Conservation (phyloP, 2,329 filamentous ascomycete species). For the Xylariaceae sp. region DNA sequence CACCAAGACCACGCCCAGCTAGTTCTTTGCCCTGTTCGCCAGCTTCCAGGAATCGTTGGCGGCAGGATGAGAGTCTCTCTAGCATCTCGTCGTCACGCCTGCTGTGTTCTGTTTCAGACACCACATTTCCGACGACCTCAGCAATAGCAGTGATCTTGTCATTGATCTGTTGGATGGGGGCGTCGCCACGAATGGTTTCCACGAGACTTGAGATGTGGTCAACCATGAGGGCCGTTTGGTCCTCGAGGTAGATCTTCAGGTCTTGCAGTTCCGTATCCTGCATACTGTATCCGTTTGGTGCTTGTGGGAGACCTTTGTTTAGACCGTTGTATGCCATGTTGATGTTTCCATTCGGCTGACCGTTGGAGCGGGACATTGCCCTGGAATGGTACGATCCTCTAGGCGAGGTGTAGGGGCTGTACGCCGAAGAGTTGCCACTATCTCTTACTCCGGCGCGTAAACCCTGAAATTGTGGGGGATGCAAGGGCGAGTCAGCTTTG, state of each 20-base stretch:
- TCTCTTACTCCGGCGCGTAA: conserved; percentile 50
- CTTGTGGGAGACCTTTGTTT: conserved; percentile 35
- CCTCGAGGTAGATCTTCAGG: conserved; percentile 72
- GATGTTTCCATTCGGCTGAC: conserved; percentile 36
- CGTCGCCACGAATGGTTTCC: conserved; percentile 64
- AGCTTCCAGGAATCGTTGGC: conserved; percentile 63
- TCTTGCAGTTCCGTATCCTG: conserved; percentile 46
- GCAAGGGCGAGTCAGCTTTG: conserved; percentile 40
- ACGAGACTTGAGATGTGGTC: conserved; percentile 82
- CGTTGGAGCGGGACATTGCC: conserved; percentile 26
- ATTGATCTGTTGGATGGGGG: conserved; percentile 61
- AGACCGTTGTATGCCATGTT: conserved; percentile 31
- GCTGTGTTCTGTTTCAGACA: conserved; percentile 60
- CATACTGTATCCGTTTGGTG: conserved; percentile 40
- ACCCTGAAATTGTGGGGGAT: conserved; percentile 57
- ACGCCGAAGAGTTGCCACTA: conserved; percentile 70
- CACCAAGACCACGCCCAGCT: conserved; percentile 48
- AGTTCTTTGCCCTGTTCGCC: conserved; percentile 60
- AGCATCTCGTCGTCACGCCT: conserved; percentile 53
- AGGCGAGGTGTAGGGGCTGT: conserved; percentile 71
- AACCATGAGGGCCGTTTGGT: conserved; percentile 76
- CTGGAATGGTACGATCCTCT: conserved; percentile 51
- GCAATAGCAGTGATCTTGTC: conserved; percentile 70
- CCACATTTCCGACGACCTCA: conserved; percentile 67
- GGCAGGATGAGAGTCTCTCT: conserved; percentile 59